Evolutionary conservation across 2,329 filamentous ascomycete genomes (phyloP).

Genomic region (Huntiella savannae): DNA sequence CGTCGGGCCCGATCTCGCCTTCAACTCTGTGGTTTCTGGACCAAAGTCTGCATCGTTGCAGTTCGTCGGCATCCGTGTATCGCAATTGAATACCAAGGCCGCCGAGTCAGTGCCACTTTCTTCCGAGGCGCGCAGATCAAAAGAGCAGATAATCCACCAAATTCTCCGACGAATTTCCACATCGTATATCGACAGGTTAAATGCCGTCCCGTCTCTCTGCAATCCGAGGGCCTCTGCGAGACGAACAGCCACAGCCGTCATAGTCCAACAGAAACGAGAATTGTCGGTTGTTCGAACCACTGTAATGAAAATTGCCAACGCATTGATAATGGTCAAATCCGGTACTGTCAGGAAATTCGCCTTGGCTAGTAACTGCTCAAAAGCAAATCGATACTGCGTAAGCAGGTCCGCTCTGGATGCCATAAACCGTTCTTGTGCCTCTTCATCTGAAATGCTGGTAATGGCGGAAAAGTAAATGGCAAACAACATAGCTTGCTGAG

Average conservation of each 20-base stretch:
- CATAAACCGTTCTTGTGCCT: slow-evolving; percentile 30
- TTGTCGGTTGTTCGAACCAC: slow-evolving; percentile 28
- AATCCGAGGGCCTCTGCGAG: slow-evolving; percentile 42
- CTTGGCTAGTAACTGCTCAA: slow-evolving; percentile 37
- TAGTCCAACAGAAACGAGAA: slow-evolving; percentile 38
- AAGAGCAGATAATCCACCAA: slow-evolving; percentile 40
- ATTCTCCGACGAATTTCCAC: slow-evolving; percentile 39
- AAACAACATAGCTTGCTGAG: slow-evolving; percentile 44
- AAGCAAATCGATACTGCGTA: slow-evolving; percentile 30
- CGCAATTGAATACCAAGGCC: slow-evolving; percentile 21
- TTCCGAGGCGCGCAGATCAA: slow-evolving; percentile 37
- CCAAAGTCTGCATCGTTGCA: slow-evolving; percentile 30
- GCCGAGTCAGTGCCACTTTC: slow-evolving; percentile 27
- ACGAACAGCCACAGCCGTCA: slow-evolving; percentile 37
- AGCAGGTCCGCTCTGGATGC: slow-evolving; percentile 26
- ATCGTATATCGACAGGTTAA: slow-evolving; percentile 37
- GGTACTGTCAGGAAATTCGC: slow-evolving; percentile 38
- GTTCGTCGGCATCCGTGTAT: slow-evolving; percentile 30
- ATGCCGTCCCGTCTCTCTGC: slow-evolving; percentile 33
- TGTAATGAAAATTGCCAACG: slow-evolving; percentile 35
- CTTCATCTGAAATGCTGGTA: slow-evolving; percentile 39
- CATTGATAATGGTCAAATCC: slow-evolving; percentile 37
- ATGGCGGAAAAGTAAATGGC: slow-evolving; percentile 40
- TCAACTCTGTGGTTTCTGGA: slow-evolving; percentile 29
- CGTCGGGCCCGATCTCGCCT: slow-evolving; percentile 29